phyloP scores from a whole-genome alignment of 441 rosid species.

The Dalechampia spathulata region DNA sequence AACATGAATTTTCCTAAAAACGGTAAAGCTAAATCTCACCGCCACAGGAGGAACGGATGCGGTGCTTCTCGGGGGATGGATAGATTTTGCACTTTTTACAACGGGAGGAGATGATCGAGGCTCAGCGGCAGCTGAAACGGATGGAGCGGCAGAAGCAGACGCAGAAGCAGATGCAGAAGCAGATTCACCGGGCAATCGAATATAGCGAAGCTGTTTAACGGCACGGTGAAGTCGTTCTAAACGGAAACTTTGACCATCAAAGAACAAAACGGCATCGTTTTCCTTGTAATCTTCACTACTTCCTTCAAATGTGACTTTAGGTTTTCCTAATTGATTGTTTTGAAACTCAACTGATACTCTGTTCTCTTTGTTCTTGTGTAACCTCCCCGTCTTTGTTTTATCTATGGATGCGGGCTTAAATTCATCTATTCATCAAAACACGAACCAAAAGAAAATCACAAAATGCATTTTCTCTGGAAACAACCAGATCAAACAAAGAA shows the following conservation, averaged over 20 bases:
- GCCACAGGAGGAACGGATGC: conserved; percentile 36
- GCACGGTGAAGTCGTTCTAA: conserved; percentile 74
- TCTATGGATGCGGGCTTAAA: conserved; percentile 92
- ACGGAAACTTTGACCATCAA: conserved; percentile 61
- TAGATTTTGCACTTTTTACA: conserved; percentile 39
- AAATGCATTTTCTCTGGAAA: background rate
- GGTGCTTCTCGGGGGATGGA: conserved; percentile 24
- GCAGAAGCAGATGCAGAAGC: conserved; percentile 24
- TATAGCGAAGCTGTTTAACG: conserved; percentile 63
- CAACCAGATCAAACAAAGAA: conserved; percentile 1
- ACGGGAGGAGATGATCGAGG: conserved; percentile 51
- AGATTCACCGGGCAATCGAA: conserved; percentile 63
- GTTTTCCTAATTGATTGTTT: conserved; percentile 68
- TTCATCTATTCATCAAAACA: conserved; percentile 32
- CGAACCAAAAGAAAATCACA: background rate
- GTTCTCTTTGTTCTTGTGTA: conserved; percentile 66
- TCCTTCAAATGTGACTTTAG: conserved; percentile 73
- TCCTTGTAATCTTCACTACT: conserved; percentile 81
- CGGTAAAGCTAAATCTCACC: conserved; percentile 28
- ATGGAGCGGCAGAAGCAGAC: conserved; percentile 19
- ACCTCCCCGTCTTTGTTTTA: conserved; percentile 50
- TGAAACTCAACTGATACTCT: conserved; percentile 82
- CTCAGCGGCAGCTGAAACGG: conserved; percentile 22
- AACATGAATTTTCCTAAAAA: background rate
- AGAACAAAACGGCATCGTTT: conserved; percentile 70